Conservation (phyloP, 1,284 basidiomycete genomes). For the Wallemia ichthyophaga region DNA sequence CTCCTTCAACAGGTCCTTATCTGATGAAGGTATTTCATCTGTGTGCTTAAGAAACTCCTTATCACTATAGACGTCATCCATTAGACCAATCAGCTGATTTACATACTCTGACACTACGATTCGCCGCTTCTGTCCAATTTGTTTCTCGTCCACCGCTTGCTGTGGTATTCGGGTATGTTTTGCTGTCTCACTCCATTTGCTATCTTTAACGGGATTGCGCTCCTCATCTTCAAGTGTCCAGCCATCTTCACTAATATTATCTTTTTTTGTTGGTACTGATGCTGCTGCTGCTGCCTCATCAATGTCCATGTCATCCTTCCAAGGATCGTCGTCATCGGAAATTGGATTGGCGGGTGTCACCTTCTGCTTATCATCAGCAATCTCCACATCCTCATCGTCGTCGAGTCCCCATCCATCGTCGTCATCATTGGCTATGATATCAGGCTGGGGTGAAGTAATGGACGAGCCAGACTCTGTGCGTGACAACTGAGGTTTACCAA, state of each 20-base stretch:
- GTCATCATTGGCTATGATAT: background rate
- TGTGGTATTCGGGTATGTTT: background rate
- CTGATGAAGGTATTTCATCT: background rate
- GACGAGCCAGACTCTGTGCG: background rate
- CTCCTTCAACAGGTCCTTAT: background rate
- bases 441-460: background rate
- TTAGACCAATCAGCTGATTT: background rate
- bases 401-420: constrained; percentile 1
- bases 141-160: too few relatives aligned
- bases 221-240: too few relatives aligned
- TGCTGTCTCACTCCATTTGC: too few relatives aligned
- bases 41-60: background rate
- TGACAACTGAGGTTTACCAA: background rate
- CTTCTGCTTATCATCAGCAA: background rate
- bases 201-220: too few relatives aligned
- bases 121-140: background rate
- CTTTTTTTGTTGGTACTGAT: too few relatives aligned
- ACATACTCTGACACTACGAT: background rate
- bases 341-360: background rate
- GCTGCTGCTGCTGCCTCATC: background rate
- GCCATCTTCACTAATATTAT: too few relatives aligned
- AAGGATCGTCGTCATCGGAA: background rate
- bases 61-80: background rate
- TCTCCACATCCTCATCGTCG: background rate
- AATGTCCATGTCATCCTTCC: background rate